phyloP scores from a whole-genome alignment of 2,329 filamentous ascomycete genomes.

The Hypoxylon sp. region DNA sequence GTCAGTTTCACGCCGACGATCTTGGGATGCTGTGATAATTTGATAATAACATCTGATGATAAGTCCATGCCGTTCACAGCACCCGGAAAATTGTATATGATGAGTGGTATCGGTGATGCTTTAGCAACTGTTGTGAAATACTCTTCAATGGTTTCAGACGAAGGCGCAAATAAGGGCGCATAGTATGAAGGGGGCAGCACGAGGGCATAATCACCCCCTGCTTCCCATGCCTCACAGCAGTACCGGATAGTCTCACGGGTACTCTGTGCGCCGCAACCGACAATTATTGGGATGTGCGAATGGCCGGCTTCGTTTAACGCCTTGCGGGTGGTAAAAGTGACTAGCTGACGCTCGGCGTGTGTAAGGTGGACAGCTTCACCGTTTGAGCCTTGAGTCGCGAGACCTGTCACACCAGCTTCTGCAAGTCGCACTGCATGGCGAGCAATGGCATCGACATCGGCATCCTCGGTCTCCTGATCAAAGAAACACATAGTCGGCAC shows the following conservation, averaged over 20 bases:
- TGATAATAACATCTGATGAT: slow-evolving; percentile 73
- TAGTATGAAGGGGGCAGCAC: slow-evolving; percentile 85
- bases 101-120: slow-evolving; percentile 73
- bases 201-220: slow-evolving; percentile 82
- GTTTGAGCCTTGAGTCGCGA: slow-evolving; percentile 85
- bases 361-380: slow-evolving; percentile 86
- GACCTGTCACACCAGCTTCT: slow-evolving; percentile 78
- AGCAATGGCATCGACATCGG: slow-evolving; percentile 74
- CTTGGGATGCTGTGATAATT: slow-evolving; percentile 73
- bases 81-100: slow-evolving; percentile 80
- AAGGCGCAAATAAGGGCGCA: slow-evolving; percentile 73
- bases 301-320: slow-evolving; percentile 78
- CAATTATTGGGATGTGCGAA: slow-evolving; percentile 77
- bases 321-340: slow-evolving; percentile 78
- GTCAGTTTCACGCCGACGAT: slow-evolving; percentile 79
- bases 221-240: slow-evolving; percentile 76
- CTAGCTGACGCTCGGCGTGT: slow-evolving; percentile 76
- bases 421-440: slow-evolving; percentile 78
- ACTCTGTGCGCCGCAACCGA: slow-evolving; percentile 81
- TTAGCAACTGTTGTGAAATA: slow-evolving; percentile 78
- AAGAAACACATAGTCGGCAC: slow-evolving; percentile 84
- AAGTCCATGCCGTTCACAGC: slow-evolving; percentile 75
- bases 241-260: slow-evolving; percentile 79
- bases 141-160: slow-evolving; percentile 72
- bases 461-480: slow-evolving; percentile 73